phyloP scores from a whole-genome alignment of 2,329 filamentous ascomycete species.

The Spiromastix sp. region DNA sequence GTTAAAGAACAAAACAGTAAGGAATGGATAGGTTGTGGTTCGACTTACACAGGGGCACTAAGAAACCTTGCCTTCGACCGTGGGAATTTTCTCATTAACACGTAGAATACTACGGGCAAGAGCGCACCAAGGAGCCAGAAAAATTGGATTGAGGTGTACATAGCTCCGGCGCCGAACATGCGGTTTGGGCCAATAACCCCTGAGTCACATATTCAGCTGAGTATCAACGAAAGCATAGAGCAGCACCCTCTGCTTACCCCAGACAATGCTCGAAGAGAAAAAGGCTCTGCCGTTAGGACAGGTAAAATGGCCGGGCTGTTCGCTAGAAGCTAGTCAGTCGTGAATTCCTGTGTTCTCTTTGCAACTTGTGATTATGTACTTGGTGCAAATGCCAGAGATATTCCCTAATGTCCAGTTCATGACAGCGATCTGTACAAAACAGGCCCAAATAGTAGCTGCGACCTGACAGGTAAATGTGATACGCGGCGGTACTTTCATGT shows the following conservation, averaged over 20 bases:
- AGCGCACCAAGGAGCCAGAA: slow-evolving; percentile 59
- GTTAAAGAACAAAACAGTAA: slow-evolving; percentile 1
- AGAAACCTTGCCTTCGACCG: slow-evolving; percentile 52
- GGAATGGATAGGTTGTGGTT: background rate
- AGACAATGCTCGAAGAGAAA: slow-evolving; percentile 58
- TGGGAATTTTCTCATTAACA: slow-evolving; percentile 48
- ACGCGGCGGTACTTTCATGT: slow-evolving; percentile 30
- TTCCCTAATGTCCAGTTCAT: slow-evolving; percentile 37
- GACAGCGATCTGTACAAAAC: slow-evolving; percentile 35
- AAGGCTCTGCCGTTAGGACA: slow-evolving; percentile 46
- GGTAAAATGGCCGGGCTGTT: slow-evolving; percentile 44
- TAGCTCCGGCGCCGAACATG: slow-evolving; percentile 51
- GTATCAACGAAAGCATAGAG: background rate
- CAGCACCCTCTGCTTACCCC: slow-evolving; percentile 49
- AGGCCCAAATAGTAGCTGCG: slow-evolving; percentile 36
- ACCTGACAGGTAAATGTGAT: slow-evolving; percentile 41
- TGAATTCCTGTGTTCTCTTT: slow-evolving; percentile 5
- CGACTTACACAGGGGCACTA: slow-evolving; percentile 42
- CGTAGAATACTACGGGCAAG: slow-evolving; percentile 48
- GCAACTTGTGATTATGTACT: slow-evolving; percentile 14
- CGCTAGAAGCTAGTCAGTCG: slow-evolving; percentile 4
- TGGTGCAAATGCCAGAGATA: slow-evolving; percentile 32
- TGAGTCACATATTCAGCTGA: slow-evolving; percentile 31
- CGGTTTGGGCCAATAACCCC: slow-evolving; percentile 56
- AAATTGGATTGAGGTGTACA: slow-evolving; percentile 53